Base-by-base conservation (phyloP, 805 yeast species). In the Candida nemodendra region DNA sequence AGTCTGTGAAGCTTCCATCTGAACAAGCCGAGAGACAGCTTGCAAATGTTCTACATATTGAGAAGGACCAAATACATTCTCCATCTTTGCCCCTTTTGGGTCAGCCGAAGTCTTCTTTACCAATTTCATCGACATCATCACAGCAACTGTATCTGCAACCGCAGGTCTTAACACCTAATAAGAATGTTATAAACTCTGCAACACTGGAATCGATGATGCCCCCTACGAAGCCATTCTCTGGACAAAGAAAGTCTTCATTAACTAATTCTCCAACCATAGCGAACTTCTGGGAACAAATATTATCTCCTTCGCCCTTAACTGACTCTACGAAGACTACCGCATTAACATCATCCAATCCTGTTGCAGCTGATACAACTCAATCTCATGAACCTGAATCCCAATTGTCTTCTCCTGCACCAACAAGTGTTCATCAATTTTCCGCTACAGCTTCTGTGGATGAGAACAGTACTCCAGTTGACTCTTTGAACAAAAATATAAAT, bases 211-310 rank as follows among this genome's bases (percentile, higher is more conserved):
- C 41, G 4, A 26, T 47, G 31, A 24, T 38, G 17, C 53, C 51
- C 2, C 57, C 57, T 12, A 41, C 48, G n/a, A 44, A 50, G 22
- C 54, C 56, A 17, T 53, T 51, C 17, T 41, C 47, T 1, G 38
- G 39, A 11, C 42, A 30, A 32, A 30, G 45, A 24, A 44, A 33
- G 21, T 26, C 39, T 15, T 39, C 47, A 2, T 7, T 31, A 4
- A 32, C 34, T 13, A 38, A 42, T n/a, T 53, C 58, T 4, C 52
- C 58, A 15, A 46, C 51, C 0, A 23, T 49, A 1, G n/a, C 49
- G 4, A 47, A 29, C 18, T 44, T 52, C 19, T 34, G 49, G 34
- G 58, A 53, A 13, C 54, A 50, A 13, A 36, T 50, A 2, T 31
- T 46, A 2, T 29, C 46, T 18, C 33, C 45, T 4, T 18, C 39